Base-by-base conservation (phyloP, 371 early-diverging fungal genomes). In the Rhizopus arrhizus region DNA sequence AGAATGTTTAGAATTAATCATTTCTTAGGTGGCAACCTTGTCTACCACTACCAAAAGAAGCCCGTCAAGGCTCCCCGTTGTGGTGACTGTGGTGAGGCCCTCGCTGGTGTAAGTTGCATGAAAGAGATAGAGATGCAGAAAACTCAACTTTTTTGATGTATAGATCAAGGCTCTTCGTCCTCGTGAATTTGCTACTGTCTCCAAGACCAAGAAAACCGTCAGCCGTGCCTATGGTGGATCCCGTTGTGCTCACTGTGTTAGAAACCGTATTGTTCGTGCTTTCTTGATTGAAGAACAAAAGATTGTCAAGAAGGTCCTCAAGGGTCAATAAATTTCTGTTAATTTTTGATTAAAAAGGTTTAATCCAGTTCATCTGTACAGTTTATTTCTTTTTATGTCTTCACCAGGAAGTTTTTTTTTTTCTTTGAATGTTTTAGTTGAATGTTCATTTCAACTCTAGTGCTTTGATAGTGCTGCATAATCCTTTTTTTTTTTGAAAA, bases 251-350 rank as follows among this genome's bases (percentile, higher is more conserved):
- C 73, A 77, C 80, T 96, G 97, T 84, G 97, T 97, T 60, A 91
- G 97, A 76, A 85, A 85, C 76, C 91, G 95, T 68, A 95, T 98
- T 83, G 92, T 98, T 70, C 95, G 98, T 70, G 95, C 97, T 71
- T 98, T 98, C 92, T 87, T 98, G 75, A 93, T 98, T 65, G 98
- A 98, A 86, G 98, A 98, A 86, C 97, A 97, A 86, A 97, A 97
- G 94, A 96, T 98, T 72, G 96, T 97, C 81, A 97, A 97, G 94
- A 94, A 91, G 83, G 95, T 96, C 68, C 84, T 95, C 73, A 96
- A 95, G 90, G 80, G 88, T 60, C 63, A 68, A 58, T 64, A 68
- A 68, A 42, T 49, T 22, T 43, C 15, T 5, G 8, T 43, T 43
- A 43, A 43, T 43, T 15, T 43, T 15, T 13, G 8, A 43, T 43